phyloP scores from a whole-genome alignment of 352 stramenopile species.

The Phytophthora sansomeana region DNA sequence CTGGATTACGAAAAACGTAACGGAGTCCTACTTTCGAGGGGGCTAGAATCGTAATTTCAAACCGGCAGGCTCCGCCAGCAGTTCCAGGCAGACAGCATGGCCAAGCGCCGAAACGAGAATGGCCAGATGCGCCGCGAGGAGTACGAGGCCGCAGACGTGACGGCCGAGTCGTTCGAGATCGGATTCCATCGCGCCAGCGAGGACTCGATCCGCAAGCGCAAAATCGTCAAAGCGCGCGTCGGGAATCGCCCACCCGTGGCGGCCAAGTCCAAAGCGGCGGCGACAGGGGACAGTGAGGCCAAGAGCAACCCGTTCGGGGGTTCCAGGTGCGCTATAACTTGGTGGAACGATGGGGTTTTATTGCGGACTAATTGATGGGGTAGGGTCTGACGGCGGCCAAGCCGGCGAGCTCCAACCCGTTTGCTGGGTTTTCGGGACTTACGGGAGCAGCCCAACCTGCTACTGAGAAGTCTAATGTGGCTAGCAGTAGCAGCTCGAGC shows the following conservation, averaged over 20 bases:
- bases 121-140: slow-evolving; percentile 88
- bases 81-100: slow-evolving; percentile 41
- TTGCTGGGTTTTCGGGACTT: slow-evolving; percentile 72
- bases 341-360: not conserved
- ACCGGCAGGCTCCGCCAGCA: not conserved
- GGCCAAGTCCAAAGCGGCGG: slow-evolving; percentile 23
- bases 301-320: slow-evolving; percentile 55
- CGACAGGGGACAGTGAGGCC: slow-evolving; percentile 7
- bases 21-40: no score
- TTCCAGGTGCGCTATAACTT: slow-evolving; percentile 43
- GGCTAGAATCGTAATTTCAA: no score
- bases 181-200: slow-evolving; percentile 82
- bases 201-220: slow-evolving; percentile 70
- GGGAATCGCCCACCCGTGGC: slow-evolving; percentile 26
- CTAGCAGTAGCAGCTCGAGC: slow-evolving; percentile 15
- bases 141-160: slow-evolving; percentile 71
- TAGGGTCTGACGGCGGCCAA: slow-evolving; percentile 49
- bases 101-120: slow-evolving; percentile 88
- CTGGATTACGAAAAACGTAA: no score
- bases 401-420: slow-evolving; percentile 60
- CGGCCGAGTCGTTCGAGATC: slow-evolving; percentile 56
- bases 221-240: slow-evolving; percentile 80
- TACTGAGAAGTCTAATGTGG: not conserved
- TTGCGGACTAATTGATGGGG: slow-evolving; percentile 4
- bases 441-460: slow-evolving; percentile 21